Percentiles rank a stretch among this genome's conserved stretches.
Conservation (phyloP, 169 alveolate genomes). For the Plasmodium vinckei region DNA sequence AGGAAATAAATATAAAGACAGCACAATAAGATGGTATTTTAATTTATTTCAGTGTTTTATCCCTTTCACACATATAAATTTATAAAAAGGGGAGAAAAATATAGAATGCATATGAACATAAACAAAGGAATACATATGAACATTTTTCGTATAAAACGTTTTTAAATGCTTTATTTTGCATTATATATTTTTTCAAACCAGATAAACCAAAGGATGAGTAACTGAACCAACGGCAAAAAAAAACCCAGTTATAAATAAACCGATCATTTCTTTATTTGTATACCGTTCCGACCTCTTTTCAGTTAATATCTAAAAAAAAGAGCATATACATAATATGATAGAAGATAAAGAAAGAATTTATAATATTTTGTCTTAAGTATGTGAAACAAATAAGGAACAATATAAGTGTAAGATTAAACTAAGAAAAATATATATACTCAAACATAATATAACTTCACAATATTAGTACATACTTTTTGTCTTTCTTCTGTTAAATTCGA, state of each 20-base stretch:
- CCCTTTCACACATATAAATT: no score
- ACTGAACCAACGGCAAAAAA: slow-evolving; percentile 69
- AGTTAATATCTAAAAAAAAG: slow-evolving; percentile 65
- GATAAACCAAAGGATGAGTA: slow-evolving; percentile 58
- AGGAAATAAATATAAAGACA: no score
- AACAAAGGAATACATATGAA: neutral
- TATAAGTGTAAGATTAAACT: slow-evolving; percentile 6
- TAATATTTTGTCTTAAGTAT: neutral
- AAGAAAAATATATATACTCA: neutral
- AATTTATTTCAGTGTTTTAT: no score
- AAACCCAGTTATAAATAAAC: slow-evolving; percentile 68
- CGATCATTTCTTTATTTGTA: slow-evolving; percentile 60
- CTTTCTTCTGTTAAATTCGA: slow-evolving; percentile 52
- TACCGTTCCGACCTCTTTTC: slow-evolving; percentile 47
- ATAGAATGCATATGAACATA: neutral
- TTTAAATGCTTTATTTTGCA: neutral
- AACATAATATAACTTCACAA: neutral
- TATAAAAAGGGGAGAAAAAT: no score
- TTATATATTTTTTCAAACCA: slow-evolving; percentile 27
- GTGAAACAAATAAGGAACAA: neutral
- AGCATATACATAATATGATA: slow-evolving; percentile 7
- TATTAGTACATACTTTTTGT: slow-evolving; percentile 36
- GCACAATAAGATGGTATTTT: no score
- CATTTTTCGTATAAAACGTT: neutral
- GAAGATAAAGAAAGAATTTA: neutral